Conservation (phyloP, 129 eudicot genomes). For the Centrapalus pauciflorus region DNA sequence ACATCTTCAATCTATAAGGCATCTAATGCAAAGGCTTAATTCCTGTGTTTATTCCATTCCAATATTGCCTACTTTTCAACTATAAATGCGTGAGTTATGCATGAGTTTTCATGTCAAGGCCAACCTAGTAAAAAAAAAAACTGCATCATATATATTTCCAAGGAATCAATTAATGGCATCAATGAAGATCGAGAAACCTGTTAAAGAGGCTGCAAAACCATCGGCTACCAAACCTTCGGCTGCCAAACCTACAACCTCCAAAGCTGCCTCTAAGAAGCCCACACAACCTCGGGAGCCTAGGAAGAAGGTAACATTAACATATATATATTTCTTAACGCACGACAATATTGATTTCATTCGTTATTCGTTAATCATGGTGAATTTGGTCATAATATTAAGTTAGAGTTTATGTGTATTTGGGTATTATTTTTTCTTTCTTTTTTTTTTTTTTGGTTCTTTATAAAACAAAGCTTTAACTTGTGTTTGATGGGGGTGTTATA, state of each 20-base stretch:
- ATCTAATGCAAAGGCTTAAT: conserved; percentile 21
- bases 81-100: conserved; percentile 18
- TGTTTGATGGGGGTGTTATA: conserved; percentile 11
- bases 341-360: background rate
- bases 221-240: conserved; percentile 21
- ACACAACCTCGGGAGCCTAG: conserved; percentile 31
- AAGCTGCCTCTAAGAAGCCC: conserved; percentile 33
- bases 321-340: background rate
- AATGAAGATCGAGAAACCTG: conserved; percentile 30
- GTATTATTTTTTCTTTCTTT: background rate
- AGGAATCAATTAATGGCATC: conserved; percentile 33
- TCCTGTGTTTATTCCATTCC: background rate
- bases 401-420: background rate
- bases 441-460: background rate
- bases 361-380: background rate
- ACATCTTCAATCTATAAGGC: conserved; percentile 14
- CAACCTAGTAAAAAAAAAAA: too few relatives aligned
- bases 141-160: too few relatives aligned
- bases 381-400: too few relatives aligned
- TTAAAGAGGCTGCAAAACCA: conserved; percentile 12
- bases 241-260: conserved; percentile 21
- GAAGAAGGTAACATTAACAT: conserved; percentile 30
- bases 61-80: background rate
- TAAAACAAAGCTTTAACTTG: background rate
- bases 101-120: too few relatives aligned